These are phyloP conservation scores for Auricularia sp. DNA, from an alignment of 768 basidiomycete species.

Conservation along the genomic window DNA sequence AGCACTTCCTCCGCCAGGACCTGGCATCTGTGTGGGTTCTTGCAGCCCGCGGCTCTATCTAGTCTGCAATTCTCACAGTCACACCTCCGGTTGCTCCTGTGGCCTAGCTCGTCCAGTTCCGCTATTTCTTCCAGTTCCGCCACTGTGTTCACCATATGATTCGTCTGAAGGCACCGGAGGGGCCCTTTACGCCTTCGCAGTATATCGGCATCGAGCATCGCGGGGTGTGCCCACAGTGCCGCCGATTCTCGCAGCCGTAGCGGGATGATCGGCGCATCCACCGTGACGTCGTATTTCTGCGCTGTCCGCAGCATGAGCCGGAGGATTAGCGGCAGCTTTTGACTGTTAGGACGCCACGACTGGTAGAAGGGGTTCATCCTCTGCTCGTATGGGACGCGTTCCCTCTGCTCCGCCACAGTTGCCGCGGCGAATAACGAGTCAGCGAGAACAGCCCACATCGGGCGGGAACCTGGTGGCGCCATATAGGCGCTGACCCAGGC, in stretches of 20 bases:
- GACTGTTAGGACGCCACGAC: background rate
- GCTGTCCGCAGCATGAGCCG: background rate
- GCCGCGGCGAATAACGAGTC: constrained; percentile 9
- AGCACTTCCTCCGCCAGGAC: background rate
- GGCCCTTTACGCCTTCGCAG: background rate
- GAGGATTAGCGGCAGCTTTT: background rate
- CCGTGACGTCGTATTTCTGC: background rate
- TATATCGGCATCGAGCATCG: background rate
- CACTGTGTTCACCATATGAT: background rate
- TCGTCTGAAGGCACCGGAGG: background rate
- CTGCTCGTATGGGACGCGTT: too few relatives aligned
- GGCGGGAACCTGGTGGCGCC: constrained; percentile 5
- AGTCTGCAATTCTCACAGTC: background rate
- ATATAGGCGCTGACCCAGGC: constrained; percentile 15
- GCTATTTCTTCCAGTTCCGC: background rate
- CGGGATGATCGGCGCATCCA: background rate
- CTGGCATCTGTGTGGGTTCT: background rate
- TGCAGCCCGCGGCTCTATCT: background rate
- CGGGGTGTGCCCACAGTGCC: background rate
- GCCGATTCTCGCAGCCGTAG: background rate
- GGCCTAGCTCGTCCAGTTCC: background rate
- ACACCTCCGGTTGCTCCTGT: background rate
- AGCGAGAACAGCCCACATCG: constrained; percentile 21
- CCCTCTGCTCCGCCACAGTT: too few relatives aligned
- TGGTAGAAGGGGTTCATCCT: background rate